Evolutionary conservation across 441 rosid genomes (phyloP), one percentile per base, ranked within the genome.

Genomic region (Bocquillonia castaneifolia): DNA sequence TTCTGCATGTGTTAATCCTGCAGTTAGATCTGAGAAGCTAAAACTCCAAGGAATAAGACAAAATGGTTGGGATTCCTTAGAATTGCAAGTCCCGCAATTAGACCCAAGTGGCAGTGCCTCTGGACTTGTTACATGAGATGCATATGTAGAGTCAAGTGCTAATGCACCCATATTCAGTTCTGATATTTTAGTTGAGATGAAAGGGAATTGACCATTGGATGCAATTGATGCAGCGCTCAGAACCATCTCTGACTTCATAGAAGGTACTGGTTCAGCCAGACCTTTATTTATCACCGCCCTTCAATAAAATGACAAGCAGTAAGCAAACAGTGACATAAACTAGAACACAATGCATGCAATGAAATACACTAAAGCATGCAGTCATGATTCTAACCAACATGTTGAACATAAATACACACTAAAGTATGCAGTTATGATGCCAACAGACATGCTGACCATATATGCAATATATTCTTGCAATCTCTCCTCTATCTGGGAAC

Each of bases 191-290:
- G 77, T 40, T 5, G 84, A 50, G 22, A 34, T 12, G 29, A 56
- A 45, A 31, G 79, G 69, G 61, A 66, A 74, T 34, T 74, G 82
- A 61, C 64, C 70, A 8, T 34, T 20, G 36, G 79, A 51, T 39
- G 70, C 59, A 36, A 65, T 73, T 42, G 79, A 67, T 62, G 78
- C 26, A 48, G 75, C 76, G 70, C 73, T 48, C 22, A 58, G 10
- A 52, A 70, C 50, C 72, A 75, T 75, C 66, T 75, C 84, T 44
- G 67, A 56, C 75, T 68, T 64, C 36, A 10, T 37, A 34, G 34
- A 58, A 50, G 47, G 54, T 8, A 22, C 39, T 44, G 20, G 20
- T 29, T 53, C 62, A 50, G 62, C 36, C 50, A 29, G 14, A 45
- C 48, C 62, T 13, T 40, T 55, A 15, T 71, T 45, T 75, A 76